Percentiles rank a stretch among this genome's conserved stretches.
These are phyloP conservation scores for Lunasporangiospora selenospora DNA, from an alignment of 192 early-diverging fungal genomes.

Conservation along the genomic window DNA sequence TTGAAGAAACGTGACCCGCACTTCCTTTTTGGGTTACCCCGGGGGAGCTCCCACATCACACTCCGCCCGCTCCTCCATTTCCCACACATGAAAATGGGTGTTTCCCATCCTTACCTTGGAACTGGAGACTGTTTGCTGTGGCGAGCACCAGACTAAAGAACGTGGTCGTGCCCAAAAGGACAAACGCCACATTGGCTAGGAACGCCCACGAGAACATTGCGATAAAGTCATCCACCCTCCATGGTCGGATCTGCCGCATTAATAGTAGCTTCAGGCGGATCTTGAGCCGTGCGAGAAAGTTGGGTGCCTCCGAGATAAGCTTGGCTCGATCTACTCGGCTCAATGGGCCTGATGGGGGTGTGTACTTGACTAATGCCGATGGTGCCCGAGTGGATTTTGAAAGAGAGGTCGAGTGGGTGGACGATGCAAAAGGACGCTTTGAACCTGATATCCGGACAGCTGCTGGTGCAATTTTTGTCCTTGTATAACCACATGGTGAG, in stretches of 20 bases:
- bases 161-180: constrained; percentile 89
- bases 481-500: no score
- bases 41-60: no score
- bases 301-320: constrained; percentile 62
- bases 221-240: constrained; percentile 87
- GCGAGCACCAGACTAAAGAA: constrained; percentile 82
- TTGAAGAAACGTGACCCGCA: no score
- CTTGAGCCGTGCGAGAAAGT: constrained; percentile 66
- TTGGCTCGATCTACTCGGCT: constrained; percentile 49
- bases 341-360: constrained; percentile 32
- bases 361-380: constrained; percentile 38
- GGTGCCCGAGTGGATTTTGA: no score
- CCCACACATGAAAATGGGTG: neutral
- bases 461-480: no score
- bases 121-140: constrained; percentile 82
- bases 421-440: no score
- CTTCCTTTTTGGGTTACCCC: no score
- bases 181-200: constrained; percentile 83
- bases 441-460: no score
- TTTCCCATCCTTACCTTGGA: constrained; percentile 72
- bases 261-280: constrained; percentile 65
- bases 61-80: no score
- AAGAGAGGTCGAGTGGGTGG: no score
- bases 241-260: constrained; percentile 74
- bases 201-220: constrained; percentile 91